Evolutionary conservation across 2,329 filamentous ascomycete genomes (phyloP).

Genomic region (Scopulariopsis brevicaulis): DNA sequence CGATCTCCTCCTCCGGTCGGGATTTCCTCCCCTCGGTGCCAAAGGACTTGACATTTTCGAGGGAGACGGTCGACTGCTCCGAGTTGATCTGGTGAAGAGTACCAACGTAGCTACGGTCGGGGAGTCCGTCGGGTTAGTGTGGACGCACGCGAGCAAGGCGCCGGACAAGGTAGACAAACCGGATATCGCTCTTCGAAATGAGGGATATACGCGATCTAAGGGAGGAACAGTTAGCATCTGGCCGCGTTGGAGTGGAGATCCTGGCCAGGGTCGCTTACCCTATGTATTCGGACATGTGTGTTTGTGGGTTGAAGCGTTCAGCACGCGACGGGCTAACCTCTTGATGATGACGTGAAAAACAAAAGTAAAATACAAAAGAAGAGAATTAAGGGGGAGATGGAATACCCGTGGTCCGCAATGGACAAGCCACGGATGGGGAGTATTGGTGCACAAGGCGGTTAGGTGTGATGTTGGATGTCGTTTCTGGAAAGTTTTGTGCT

Average conservation of each 20-base stretch:
- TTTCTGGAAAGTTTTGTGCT: neutral
- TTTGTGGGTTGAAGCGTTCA: constrained; percentile 23
- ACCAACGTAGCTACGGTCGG: constrained; percentile 69
- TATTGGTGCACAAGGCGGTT: neutral
- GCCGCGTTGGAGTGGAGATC: constrained; percentile 9
- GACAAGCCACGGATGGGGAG: neutral
- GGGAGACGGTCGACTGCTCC: constrained; percentile 88
- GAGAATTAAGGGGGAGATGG: constrained; percentile 8
- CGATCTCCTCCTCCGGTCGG: constrained; percentile 69
- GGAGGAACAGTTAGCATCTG: constrained; percentile 16
- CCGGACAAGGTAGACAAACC: constrained; percentile 42
- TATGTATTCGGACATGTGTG: constrained; percentile 48
- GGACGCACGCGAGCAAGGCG: neutral
- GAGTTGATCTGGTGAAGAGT: constrained; percentile 97
- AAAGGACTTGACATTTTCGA: constrained; percentile 90
- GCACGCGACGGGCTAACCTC: constrained; percentile 20
- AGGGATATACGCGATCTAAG: constrained; percentile 82
- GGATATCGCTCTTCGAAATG: constrained; percentile 95
- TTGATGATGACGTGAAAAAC: constrained; percentile 4
- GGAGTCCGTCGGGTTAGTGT: constrained; percentile 14
- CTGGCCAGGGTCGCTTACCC: constrained; percentile 26
- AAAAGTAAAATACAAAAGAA: constrained; percentile 8
- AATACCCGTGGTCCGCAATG: constrained; percentile 15
- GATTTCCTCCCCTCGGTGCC: constrained; percentile 85
- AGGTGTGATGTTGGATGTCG: constrained; percentile 4